phyloP scores from a whole-genome alignment of 768 basidiomycete species.

The Termitomyces sp. region DNA sequence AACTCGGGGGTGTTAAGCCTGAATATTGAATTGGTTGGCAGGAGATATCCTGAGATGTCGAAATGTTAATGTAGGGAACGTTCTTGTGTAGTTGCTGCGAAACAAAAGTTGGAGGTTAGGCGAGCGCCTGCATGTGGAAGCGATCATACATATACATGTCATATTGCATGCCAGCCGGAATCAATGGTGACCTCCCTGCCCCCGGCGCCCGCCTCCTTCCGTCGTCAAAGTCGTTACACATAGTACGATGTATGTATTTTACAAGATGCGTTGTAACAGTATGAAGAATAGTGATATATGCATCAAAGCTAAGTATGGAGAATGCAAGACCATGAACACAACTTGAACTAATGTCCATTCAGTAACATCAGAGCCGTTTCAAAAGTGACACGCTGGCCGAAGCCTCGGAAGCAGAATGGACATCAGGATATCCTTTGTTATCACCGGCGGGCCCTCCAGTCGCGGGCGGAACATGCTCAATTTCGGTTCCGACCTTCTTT shows the following conservation, averaged over 20 bases:
- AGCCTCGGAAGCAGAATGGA: conserved; percentile 10
- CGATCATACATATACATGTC: not conserved
- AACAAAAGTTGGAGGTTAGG: not conserved
- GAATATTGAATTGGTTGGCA: no score
- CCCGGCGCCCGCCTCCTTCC: not conserved
- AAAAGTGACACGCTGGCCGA: conserved; percentile 14
- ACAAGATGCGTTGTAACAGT: not conserved
- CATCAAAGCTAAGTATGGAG: not conserved
- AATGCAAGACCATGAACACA: not conserved
- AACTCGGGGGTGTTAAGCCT: no score
- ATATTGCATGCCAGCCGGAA: not conserved
- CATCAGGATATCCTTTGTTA: conserved; percentile 2
- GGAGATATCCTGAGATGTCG: not conserved
- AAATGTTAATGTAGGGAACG: not conserved
- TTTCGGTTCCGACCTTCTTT: conserved; percentile 32
- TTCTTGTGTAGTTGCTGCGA: not conserved
- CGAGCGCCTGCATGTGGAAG: no score
- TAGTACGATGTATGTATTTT: not conserved
- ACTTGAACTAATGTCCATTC: not conserved
- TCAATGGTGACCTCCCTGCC: not conserved
- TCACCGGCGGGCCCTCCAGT: conserved; percentile 4
- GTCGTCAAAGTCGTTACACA: not conserved
- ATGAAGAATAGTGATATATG: not conserved
- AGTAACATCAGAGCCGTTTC: conserved; percentile 20
- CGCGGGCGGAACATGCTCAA: conserved; percentile 2